These are phyloP conservation scores for Penicillium paneum DNA, from an alignment of 2,329 filamentous ascomycete species.

Conservation along the genomic window DNA sequence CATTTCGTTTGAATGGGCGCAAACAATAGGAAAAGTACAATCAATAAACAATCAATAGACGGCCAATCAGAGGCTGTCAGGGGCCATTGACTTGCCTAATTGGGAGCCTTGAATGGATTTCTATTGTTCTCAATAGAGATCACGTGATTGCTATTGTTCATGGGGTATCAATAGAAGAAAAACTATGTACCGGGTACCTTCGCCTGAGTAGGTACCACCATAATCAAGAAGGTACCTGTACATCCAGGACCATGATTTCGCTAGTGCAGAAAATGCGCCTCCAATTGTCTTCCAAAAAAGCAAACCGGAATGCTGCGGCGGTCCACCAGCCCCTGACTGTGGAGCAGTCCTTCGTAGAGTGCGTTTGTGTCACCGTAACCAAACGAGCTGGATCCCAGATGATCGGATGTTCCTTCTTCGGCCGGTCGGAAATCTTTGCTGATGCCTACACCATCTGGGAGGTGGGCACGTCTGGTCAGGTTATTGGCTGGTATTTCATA, in stretches of 20 bases:
- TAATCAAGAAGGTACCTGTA: neutral
- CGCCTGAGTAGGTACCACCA: neutral
- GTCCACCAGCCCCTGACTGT: constrained; percentile 16
- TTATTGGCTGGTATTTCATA: constrained; percentile 3
- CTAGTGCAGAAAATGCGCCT: constrained; percentile 15
- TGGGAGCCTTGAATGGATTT: constrained; percentile 1
- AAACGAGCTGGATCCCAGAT: constrained; percentile 12
- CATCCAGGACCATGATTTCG: neutral
- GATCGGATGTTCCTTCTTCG: constrained; percentile 13
- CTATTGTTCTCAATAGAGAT: constrained; percentile 10
- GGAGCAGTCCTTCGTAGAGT: constrained; percentile 19
- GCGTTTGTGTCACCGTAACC: constrained; percentile 15
- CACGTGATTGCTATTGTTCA: constrained; percentile 10
- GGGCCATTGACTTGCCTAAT: constrained; percentile 5
- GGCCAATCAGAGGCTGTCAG: constrained; percentile 1
- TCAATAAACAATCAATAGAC: constrained; percentile 5
- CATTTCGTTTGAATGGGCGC: neutral
- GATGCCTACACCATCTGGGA: constrained; percentile 11
- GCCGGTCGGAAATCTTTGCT: constrained; percentile 1
- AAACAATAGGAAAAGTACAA: constrained; percentile 9
- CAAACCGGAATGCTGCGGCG: constrained; percentile 21
- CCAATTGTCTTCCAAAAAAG: constrained; percentile 22
- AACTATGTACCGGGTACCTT: constrained; percentile 2
- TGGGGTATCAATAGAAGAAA: constrained; percentile 1
- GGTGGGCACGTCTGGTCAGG: constrained; percentile 12